phyloP scores from a whole-genome alignment of 352 stramenopile species.

The Thalassiosira hispida region DNA sequence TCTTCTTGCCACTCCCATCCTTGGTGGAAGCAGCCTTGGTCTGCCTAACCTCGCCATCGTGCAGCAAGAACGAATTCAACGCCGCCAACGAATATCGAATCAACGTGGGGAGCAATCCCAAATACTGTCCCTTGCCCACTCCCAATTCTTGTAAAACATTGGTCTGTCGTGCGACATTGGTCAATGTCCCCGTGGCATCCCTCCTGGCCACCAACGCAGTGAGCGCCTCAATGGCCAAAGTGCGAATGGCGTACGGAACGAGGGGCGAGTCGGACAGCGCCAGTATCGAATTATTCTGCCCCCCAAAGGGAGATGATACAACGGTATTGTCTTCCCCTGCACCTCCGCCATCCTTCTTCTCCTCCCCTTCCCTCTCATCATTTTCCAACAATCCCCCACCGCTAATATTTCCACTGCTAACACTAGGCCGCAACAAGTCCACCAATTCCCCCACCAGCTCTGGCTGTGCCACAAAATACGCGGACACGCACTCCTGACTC shows the following conservation, averaged over 20 bases:
- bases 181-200: slow-evolving; percentile 63
- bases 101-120: slow-evolving; percentile 81
- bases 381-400: slow-evolving; percentile 7
- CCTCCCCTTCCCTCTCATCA: background rate
- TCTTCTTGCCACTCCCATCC: background rate
- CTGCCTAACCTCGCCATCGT: background rate
- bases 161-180: slow-evolving; percentile 65
- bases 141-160: slow-evolving; percentile 83
- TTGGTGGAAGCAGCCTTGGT: background rate
- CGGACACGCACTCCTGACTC: slow-evolving; percentile 68
- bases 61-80: slow-evolving; percentile 69
- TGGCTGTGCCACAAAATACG: slow-evolving; percentile 83
- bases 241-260: slow-evolving; percentile 70
- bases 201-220: slow-evolving; percentile 75
- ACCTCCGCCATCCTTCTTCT: background rate
- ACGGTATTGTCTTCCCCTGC: background rate
- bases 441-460: slow-evolving; percentile 82
- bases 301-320: background rate
- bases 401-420: slow-evolving; percentile 48
- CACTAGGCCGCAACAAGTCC: slow-evolving; percentile 79
- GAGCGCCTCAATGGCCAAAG: slow-evolving; percentile 74
- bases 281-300: slow-evolving; percentile 31
- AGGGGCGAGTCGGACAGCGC: slow-evolving; percentile 55
- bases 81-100: slow-evolving; percentile 81
- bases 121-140: slow-evolving; percentile 82